A percentile compares a stretch with the other conserved stretches of the same genome.
These are phyloP conservation scores for Angomonas ambiguus DNA, from an alignment of 208 protist species.

Conservation along the genomic window DNA sequence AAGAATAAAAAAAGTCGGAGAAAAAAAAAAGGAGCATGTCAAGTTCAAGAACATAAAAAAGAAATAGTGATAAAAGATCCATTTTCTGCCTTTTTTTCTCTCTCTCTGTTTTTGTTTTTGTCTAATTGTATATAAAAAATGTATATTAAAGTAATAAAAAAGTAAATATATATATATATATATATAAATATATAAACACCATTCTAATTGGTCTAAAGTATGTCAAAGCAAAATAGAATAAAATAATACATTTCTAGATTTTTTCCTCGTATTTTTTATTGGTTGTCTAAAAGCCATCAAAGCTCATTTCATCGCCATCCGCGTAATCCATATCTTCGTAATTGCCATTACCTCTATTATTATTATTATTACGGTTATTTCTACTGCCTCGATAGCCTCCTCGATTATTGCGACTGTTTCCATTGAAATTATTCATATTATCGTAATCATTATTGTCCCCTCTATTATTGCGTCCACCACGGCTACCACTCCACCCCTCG, in stretches of 20 bases:
- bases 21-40: neutral
- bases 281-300: neutral
- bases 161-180: constrained; percentile 7
- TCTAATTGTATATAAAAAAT: neutral
- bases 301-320: constrained; percentile 2
- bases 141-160: constrained; percentile 11
- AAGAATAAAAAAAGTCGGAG: neutral
- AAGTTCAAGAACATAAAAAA: neutral
- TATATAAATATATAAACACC: neutral
- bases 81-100: constrained; percentile 3
- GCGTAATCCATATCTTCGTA: constrained; percentile 6
- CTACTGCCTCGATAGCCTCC: neutral
- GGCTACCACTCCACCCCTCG: neutral
- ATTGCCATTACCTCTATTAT: neutral
- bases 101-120: constrained; percentile 7
- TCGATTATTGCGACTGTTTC: constrained; percentile 6
- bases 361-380: constrained; percentile 4
- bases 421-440: neutral
- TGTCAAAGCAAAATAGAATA: constrained; percentile 23
- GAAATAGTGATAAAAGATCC: neutral
- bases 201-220: no score
- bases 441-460: neutral
- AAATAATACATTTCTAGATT: neutral
- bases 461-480: neutral
- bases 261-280: neutral